Evolutionary conservation across 2,329 filamentous ascomycete species (phyloP).

Genomic region (Aspergillus felis): DNA sequence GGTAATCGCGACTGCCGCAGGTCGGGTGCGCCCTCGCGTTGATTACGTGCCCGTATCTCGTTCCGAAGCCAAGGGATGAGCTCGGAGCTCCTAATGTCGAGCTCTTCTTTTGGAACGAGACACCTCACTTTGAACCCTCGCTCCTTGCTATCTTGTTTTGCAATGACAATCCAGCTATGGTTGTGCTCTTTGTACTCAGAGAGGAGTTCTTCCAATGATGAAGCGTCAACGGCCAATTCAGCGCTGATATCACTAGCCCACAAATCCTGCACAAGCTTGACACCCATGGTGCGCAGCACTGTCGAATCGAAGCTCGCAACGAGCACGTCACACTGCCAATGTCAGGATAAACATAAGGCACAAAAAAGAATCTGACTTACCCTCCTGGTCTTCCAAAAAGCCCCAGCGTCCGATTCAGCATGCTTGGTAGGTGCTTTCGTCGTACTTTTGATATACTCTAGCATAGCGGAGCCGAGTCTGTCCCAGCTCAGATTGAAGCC

Average conservation of each 20-base stretch:
- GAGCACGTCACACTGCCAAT: conserved; percentile 72
- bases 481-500: conserved; percentile 92
- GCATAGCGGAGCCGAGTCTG: conserved; percentile 63
- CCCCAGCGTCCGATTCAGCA: conserved; percentile 58
- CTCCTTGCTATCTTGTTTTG: conserved; percentile 63
- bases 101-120: conserved; percentile 73
- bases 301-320: conserved; percentile 81
- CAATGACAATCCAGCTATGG: conserved; percentile 83
- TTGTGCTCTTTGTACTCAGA: conserved; percentile 67
- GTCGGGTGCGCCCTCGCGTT: conserved; percentile 48
- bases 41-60: conserved; percentile 76
- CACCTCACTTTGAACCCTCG: conserved; percentile 71
- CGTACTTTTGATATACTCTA: conserved; percentile 47
- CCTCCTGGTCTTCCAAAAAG: conserved; percentile 59
- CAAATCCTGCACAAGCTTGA: conserved; percentile 72
- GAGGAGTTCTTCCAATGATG: conserved; percentile 71
- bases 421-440: conserved; percentile 63
- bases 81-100: conserved; percentile 69
- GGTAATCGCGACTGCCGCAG: conserved; percentile 40
- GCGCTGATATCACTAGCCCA: conserved; percentile 84
- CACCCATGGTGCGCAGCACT: conserved; percentile 68
- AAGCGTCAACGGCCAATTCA: conserved; percentile 76
- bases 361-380: conserved; percentile 43
- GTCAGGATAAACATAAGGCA: neutral
- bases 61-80: conserved; percentile 74